phyloP scores from a whole-genome alignment of 164 flowering plant species.

The Berberis thunbergii region DNA sequence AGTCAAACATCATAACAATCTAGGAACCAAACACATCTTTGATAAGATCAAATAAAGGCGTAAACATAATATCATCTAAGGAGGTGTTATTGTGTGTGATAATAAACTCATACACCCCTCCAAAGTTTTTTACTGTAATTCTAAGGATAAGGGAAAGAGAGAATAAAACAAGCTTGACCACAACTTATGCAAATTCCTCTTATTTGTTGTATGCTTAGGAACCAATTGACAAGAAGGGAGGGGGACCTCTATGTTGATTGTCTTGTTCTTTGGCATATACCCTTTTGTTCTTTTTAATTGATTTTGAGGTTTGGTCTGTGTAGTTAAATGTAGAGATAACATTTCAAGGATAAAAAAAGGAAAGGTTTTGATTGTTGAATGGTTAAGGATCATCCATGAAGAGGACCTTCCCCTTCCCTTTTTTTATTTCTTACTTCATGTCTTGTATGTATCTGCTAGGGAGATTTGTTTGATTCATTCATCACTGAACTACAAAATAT shows the following conservation, averaged over 20 bases:
- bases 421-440: no score
- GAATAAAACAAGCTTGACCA: not conserved
- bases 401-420: no score
- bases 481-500: no score
- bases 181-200: not conserved
- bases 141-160: not conserved
- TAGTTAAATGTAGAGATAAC: no score
- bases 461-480: no score
- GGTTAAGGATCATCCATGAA: no score
- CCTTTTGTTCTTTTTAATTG: not conserved
- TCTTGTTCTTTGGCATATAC: not conserved
- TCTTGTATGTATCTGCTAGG: no score
- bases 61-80: not conserved
- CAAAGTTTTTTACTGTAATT: not conserved
- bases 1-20: no score
- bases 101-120: not conserved
- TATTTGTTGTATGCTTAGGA: not conserved
- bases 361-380: no score
- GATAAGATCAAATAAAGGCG: no score
- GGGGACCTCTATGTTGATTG: not conserved
- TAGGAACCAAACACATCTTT: no score
- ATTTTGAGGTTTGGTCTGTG: not conserved
- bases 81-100: not conserved
- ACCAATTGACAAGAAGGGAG: not conserved
- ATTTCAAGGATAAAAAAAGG: no score